These are phyloP conservation scores for Datisca glomerata DNA, from an alignment of 306 rosid genomes.

Conservation along the genomic window DNA sequence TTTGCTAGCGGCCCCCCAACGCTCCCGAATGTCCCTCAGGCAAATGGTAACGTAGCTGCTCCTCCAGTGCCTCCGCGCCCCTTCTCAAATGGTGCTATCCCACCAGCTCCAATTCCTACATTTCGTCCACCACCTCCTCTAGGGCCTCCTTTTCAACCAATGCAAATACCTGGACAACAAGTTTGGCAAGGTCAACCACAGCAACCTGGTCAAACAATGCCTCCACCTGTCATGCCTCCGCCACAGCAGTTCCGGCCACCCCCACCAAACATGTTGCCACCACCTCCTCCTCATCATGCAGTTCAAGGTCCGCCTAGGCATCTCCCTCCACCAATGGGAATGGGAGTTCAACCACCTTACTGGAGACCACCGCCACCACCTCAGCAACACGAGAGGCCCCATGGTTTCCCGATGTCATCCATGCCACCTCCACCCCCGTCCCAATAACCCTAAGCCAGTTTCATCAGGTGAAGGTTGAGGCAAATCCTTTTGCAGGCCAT, in stretches of 20 bases:
- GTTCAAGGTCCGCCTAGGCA: slow-evolving; percentile 45
- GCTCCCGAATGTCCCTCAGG: slow-evolving; percentile 50
- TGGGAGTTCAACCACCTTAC: slow-evolving; percentile 61
- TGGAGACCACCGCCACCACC: slow-evolving; percentile 85
- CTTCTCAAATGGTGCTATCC: slow-evolving; percentile 51
- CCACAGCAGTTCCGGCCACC: slow-evolving; percentile 88
- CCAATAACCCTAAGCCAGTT: too few relatives aligned
- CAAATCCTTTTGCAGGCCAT: too few relatives aligned
- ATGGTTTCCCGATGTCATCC: slow-evolving; percentile 34
- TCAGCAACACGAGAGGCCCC: slow-evolving; percentile 47
- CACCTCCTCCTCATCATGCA: slow-evolving; percentile 61
- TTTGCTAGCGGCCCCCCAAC: slow-evolving; percentile 96
- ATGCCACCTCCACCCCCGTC: slow-evolving; percentile 67
- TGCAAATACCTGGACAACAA: slow-evolving; percentile 51
- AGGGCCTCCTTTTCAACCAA: slow-evolving; percentile 51
- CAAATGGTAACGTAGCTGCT: slow-evolving; percentile 38
- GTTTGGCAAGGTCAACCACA: slow-evolving; percentile 70
- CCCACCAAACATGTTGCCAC: slow-evolving; percentile 63
- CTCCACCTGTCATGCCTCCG: slow-evolving; percentile 44
- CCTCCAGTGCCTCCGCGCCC: slow-evolving; percentile 83
- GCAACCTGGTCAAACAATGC: slow-evolving; percentile 53
- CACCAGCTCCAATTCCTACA: slow-evolving; percentile 41
- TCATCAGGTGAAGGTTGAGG: too few relatives aligned
- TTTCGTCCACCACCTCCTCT: slow-evolving; percentile 84
- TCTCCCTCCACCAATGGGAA: slow-evolving; percentile 80